These are phyloP conservation scores for Magnaporthales sp. DNA, from an alignment of 2,329 filamentous ascomycete genomes.

Conservation along the genomic window DNA sequence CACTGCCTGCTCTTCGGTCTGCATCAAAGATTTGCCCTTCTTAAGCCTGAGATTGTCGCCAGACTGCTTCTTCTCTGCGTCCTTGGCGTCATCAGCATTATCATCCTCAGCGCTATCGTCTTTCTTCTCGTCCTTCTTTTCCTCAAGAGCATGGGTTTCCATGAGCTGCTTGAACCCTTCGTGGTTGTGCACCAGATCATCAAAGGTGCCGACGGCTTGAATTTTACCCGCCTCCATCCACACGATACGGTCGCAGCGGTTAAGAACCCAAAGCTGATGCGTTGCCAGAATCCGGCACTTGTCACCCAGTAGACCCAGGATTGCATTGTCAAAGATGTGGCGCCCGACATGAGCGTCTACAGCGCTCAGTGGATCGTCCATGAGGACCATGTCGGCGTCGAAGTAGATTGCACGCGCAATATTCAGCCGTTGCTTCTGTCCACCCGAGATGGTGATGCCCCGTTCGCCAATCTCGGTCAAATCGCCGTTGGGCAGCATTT, in stretches of 20 bases:
- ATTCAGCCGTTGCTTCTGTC: conserved; percentile 90
- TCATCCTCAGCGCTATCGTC: conserved; percentile 39
- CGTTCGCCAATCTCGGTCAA: conserved; percentile 89
- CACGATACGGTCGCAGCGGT: conserved; percentile 82
- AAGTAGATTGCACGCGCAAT: conserved; percentile 78
- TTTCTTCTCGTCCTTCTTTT: conserved; percentile 41
- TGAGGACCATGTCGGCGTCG: conserved; percentile 56
- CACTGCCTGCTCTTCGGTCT: conserved; percentile 60
- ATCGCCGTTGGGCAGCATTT: conserved; percentile 88
- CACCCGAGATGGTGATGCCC: conserved; percentile 90
- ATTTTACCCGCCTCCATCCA: conserved; percentile 86
- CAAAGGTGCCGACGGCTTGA: conserved; percentile 79
- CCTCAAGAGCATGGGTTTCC: conserved; percentile 72
- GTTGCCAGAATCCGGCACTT: conserved; percentile 90
- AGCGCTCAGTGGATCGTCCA: conserved; percentile 62
- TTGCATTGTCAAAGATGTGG: conserved; percentile 88
- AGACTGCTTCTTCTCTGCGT: conserved; percentile 41
- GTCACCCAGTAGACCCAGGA: conserved; percentile 76
- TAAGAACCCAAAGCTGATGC: conserved; percentile 89
- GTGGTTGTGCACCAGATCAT: conserved; percentile 74
- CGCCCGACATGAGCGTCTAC: conserved; percentile 63
- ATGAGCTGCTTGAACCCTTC: conserved; percentile 74
- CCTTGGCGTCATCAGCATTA: conserved; percentile 22
- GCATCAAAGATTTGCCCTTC: conserved; percentile 60
- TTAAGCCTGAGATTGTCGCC: conserved; percentile 38